These are phyloP conservation scores for Solanum medicagineum DNA, from an alignment of 257 asterid genomes.

Conservation along the genomic window DNA sequence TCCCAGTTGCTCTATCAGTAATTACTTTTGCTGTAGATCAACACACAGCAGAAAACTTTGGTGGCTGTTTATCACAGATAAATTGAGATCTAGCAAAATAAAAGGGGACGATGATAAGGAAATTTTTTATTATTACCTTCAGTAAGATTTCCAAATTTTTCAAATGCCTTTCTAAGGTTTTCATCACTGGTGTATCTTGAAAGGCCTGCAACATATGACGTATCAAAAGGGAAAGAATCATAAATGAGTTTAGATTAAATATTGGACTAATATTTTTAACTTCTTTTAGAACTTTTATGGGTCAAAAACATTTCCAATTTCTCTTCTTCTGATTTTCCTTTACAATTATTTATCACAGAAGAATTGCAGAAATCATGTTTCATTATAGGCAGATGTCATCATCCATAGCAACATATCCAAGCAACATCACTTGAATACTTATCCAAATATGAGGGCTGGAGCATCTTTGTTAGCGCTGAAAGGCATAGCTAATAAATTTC, in stretches of 20 bases:
- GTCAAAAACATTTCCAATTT: not conserved
- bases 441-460: not conserved
- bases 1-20: conserved; percentile 65
- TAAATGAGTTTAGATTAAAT: not conserved
- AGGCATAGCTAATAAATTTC: not conserved
- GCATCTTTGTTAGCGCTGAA: not conserved
- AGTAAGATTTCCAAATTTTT: conserved; percentile 58
- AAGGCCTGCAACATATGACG: conserved; percentile 43
- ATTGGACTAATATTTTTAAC: not conserved
- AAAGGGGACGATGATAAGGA: not conserved
- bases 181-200: conserved; percentile 74
- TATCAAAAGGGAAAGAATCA: not conserved
- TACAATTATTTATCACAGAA: not conserved
- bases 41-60: not conserved
- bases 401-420: not conserved
- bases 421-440: not conserved
- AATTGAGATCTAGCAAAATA: not conserved
- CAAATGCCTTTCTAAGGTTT: conserved; percentile 55
- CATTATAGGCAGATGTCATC: not conserved
- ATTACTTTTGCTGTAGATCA: conserved; percentile 64
- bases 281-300: not conserved
- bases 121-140: conserved; percentile 35
- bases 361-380: not conserved
- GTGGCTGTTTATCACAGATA: not conserved
- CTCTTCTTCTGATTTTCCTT: not conserved